Evolutionary conservation across 1,284 basidiomycete genomes (phyloP).

Genomic region (Phellopilus nigrolimitatus): DNA sequence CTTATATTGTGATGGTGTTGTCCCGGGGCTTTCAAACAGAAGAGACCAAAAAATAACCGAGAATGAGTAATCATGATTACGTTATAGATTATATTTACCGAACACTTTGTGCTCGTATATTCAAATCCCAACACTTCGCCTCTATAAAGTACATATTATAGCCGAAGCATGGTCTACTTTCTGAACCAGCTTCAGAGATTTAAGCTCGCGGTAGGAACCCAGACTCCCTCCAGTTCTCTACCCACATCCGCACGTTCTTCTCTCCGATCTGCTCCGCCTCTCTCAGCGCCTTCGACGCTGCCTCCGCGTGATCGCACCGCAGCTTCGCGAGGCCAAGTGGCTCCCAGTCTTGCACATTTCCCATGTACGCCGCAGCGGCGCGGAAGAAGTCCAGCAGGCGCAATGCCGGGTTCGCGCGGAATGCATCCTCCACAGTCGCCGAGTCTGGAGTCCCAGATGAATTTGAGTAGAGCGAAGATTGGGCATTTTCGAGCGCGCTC

Average conservation of each 20-base stretch:
- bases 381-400: constrained; percentile 16
- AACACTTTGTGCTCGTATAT: too few relatives aligned
- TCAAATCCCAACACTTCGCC: too few relatives aligned
- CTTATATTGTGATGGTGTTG: too few relatives aligned
- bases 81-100: too few relatives aligned
- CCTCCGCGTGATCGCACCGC: background rate
- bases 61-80: too few relatives aligned
- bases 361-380: background rate
- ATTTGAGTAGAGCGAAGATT: background rate
- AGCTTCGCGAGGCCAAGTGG: constrained; percentile 6
- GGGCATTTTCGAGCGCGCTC: background rate
- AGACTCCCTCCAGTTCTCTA: constrained; percentile 7
- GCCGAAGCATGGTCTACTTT: too few relatives aligned
- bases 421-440: background rate
- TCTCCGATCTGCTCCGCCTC: background rate
- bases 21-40: too few relatives aligned
- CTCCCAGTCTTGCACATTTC: background rate
- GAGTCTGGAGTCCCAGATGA: background rate
- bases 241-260: constrained; percentile 8
- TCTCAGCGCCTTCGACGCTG: background rate
- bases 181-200: background rate
- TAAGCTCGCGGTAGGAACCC: constrained; percentile 5
- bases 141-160: too few relatives aligned
- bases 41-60: too few relatives aligned
- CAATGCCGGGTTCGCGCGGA: constrained; percentile 15